Evolutionary conservation across 192 early-diverging fungal genomes (phyloP).

Genomic region (Spinellus fusiger): DNA sequence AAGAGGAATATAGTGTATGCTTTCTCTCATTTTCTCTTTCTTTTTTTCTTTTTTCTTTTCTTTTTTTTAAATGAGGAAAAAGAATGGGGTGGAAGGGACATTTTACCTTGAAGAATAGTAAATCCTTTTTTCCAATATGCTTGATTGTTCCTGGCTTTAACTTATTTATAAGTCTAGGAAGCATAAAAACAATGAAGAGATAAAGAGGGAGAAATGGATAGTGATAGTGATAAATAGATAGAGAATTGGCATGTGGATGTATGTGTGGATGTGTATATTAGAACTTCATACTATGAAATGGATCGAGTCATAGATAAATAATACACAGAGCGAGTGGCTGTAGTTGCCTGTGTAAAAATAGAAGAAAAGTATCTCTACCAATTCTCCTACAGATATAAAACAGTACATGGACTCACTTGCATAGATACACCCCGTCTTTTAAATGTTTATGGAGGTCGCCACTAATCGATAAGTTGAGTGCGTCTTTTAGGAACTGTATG

Average conservation of each 20-base stretch:
- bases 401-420: constrained; percentile 1
- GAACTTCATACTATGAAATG: too few species aligned
- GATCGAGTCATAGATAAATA: too few species aligned
- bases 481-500: neutral
- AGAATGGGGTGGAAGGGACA: too few species aligned
- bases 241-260: too few species aligned
- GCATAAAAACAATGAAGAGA: neutral
- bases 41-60: neutral
- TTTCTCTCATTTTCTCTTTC: neutral
- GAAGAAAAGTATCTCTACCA: too few species aligned
- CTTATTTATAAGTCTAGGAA: constrained; percentile 5
- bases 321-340: too few species aligned
- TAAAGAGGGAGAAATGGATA: too few species aligned
- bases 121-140: constrained; percentile 6
- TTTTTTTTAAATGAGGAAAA: too few species aligned
- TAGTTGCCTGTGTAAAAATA: too few species aligned
- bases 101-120: constrained; percentile 8
- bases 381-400: neutral
- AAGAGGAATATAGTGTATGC: neutral
- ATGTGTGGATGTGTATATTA: too few species aligned
- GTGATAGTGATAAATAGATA: too few species aligned
- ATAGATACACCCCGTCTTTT: constrained; percentile 1
- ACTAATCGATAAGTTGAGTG: neutral
- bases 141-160: constrained; percentile 3
- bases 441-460: neutral